Base-by-base conservation (phyloP, 768 basidiomycete species). In the Suillus clintonianus region DNA sequence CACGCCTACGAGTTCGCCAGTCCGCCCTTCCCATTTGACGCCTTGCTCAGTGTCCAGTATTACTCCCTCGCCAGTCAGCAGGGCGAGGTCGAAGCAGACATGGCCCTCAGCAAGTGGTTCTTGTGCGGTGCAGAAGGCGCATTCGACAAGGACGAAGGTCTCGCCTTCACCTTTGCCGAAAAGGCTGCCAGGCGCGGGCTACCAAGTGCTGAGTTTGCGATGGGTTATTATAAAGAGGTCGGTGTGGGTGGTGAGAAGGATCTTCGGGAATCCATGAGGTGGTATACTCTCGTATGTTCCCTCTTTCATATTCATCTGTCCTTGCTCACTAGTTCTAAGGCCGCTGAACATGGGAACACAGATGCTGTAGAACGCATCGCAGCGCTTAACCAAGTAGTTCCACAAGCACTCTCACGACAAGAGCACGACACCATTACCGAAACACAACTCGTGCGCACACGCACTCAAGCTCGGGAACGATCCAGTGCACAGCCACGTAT, bases 21-120 rank as follows among this genome's bases (percentile, higher is more conserved):
- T 13, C 82, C 93, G 0, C 91, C 92, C 0, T 94, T 90, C 79
- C 82, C 88, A 0, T 97, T 94, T 75, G 96, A 98, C 71, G 88
- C 97, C 0, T 81, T 97, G 19, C 79, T 97, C 42, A 90, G 88
- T 60, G 95, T 99, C 24, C 93, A 96, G 72, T 98, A 94, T 72
- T 98, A 98, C 76, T 83, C 81, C 9, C 80, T 91, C 14, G 94
- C 92, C 0, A 89, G 87, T 62, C 90, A 96, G 76, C 86, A 90
- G 64, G 92, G 93, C 39, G 94, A 97, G 75, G 82, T 85, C 27
- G 95, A 98, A 74, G 97, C 97, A 0, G 95, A 99, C 72, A 96
- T 98, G 95, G 96, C 95, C 3, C 83, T 98, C 60, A 89, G 87
- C 75, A 98, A 97, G 77, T 99, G 97, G 96, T 98, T 97, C 81